These are phyloP conservation scores for Globomyces pollinis-pini DNA, from an alignment of 192 early-diverging fungal species.

Conservation along the genomic window DNA sequence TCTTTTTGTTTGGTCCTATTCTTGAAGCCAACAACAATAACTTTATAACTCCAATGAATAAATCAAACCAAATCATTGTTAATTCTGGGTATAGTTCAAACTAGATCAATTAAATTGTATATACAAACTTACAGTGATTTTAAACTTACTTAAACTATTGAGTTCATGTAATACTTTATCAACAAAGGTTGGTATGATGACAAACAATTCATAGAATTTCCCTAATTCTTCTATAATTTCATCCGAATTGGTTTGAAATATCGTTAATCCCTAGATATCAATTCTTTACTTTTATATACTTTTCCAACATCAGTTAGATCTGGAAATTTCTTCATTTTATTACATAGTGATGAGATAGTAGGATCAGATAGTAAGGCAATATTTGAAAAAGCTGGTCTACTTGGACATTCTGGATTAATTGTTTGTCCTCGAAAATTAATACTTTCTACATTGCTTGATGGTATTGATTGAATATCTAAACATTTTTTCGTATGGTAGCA, in stretches of 20 bases:
- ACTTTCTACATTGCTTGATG: background rate
- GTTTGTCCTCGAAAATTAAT: constrained; percentile 15
- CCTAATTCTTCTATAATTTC: constrained; percentile 11
- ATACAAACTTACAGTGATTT: constrained; percentile 13
- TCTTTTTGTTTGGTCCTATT: constrained; percentile 9
- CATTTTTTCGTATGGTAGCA: no score
- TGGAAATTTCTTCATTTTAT: constrained; percentile 31
- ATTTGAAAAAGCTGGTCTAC: constrained; percentile 18
- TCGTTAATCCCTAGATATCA: background rate
- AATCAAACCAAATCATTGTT: constrained; percentile 13
- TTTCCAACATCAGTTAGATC: constrained; percentile 19
- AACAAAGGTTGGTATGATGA: constrained; percentile 13
- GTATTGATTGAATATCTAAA: background rate
- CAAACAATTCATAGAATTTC: constrained; percentile 19
- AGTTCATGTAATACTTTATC: constrained; percentile 11
- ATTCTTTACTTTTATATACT: no score
- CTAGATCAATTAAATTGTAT: background rate
- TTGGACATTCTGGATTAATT: constrained; percentile 15
- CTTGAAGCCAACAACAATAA: constrained; percentile 8
- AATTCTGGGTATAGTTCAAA: constrained; percentile 24
- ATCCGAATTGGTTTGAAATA: background rate
- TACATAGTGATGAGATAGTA: constrained; percentile 5
- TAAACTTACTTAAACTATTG: constrained; percentile 13
- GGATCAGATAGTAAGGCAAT: constrained; percentile 15
- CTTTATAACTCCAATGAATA: constrained; percentile 15